A percentile compares a stretch with the other conserved stretches of the same genome.
Conservation (phyloP, 2,329 filamentous ascomycete species). For the Fusarium nematophilum region DNA sequence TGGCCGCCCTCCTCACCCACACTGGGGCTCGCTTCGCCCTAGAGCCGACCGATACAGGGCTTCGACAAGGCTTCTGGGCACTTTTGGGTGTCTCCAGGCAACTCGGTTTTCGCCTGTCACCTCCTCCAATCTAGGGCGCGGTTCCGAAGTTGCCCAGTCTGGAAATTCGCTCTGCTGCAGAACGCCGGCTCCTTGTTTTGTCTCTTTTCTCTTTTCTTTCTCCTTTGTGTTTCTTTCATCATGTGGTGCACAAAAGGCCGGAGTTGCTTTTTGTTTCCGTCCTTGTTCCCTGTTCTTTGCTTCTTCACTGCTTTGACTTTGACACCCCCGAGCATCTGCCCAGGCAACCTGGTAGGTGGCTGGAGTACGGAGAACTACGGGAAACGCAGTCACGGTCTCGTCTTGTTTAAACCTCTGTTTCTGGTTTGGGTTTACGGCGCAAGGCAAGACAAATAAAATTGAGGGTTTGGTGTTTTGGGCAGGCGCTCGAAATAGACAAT, state of each 20-base stretch:
- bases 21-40: slow-evolving; percentile 30
- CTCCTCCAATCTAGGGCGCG: slow-evolving; percentile 29
- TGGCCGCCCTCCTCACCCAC: slow-evolving; percentile 19
- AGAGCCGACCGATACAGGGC: slow-evolving; percentile 19
- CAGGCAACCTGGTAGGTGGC: slow-evolving; percentile 10
- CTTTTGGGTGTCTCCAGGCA: slow-evolving; percentile 23
- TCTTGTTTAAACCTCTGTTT: slow-evolving; percentile 26
- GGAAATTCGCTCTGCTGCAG: slow-evolving; percentile 23
- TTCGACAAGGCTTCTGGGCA: slow-evolving; percentile 24
- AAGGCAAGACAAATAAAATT: slow-evolving; percentile 32
- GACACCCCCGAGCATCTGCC: slow-evolving; percentile 2
- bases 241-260: slow-evolving; percentile 21
- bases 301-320: slow-evolving; percentile 6
- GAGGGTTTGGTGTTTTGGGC: slow-evolving; percentile 28
- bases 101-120: slow-evolving; percentile 10
- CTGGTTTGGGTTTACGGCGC: slow-evolving; percentile 35
- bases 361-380: slow-evolving; percentile 17
- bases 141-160: slow-evolving; percentile 20
- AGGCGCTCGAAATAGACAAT: slow-evolving; percentile 41
- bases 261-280: slow-evolving; percentile 14
- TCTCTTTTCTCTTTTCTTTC: slow-evolving; percentile 6
- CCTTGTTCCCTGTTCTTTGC: slow-evolving; percentile 10
- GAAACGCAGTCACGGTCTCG: slow-evolving; percentile 29
- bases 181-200: not conserved
- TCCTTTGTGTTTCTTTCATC: slow-evolving; percentile 9